Evolutionary conservation across 768 basidiomycete species (phyloP), one percentile per base, ranked within the genome.

Genomic region (Mycena metata): DNA sequence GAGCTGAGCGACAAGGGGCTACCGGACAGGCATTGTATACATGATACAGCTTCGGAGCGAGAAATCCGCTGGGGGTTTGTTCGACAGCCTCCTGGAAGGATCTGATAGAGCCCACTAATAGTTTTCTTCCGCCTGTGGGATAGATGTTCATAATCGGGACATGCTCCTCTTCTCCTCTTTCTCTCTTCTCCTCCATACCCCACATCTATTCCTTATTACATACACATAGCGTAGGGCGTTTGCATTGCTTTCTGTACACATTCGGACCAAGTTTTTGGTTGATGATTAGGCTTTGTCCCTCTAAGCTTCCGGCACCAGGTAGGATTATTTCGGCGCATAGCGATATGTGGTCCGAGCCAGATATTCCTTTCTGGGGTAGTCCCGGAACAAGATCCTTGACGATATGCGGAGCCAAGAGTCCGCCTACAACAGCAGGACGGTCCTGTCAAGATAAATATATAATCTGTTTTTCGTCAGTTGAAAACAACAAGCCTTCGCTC

Each of bases 1-100:
- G 97, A 99, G 79, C 81, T 99, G 58, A 96, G 94, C 79, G 94
- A 96, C 82, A 86, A 90, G 64, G 98, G 98, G n/a, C 79, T n/a
- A 88, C 55, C 88, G 97, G 67, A 96, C 96, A 16, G 98, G 97
- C 26, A 90, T 98, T 76, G 84, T 99, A 63, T 98, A 99, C 79
- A 98, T 99, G 98, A 91, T 99, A 61, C 96, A 99, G 80, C 80
- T 96, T 51, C 90, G 95, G 72, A 96, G 94, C 78, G 97, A 99
- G 81, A 87, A 86, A 54, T 89, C 91, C 15, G 96, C 98, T 19
- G 87, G 87, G 39, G 93, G 92, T 21, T 78, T 99, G 59, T 99
- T 95, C 77, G 91, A 94, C 75, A 90, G 90, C 77, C 85, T 99
- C 72, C 82, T 99, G 46, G 91, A 88, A 58, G 96, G 96, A 36